Conservation (phyloP, 1,284 basidiomycete genomes). For the Trichosporon sp. region DNA sequence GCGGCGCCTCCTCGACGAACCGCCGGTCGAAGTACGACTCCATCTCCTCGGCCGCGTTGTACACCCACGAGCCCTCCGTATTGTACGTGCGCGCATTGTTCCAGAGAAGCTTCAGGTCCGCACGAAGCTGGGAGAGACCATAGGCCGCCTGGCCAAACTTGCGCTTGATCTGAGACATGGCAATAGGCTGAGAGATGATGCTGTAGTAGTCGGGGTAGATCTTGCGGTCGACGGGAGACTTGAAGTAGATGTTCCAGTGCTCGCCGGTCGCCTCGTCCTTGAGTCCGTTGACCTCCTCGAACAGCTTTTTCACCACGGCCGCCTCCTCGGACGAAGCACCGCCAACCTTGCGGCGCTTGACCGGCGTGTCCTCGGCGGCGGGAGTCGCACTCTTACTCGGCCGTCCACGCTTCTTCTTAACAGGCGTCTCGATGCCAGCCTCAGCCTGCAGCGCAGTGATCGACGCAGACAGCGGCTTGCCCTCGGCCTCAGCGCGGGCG, state of each 20-base stretch:
- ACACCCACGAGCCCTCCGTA: slow-evolving; percentile 73
- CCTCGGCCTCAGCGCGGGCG: slow-evolving; percentile 49
- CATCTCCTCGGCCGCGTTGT: slow-evolving; percentile 89
- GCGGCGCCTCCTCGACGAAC: slow-evolving; percentile 43
- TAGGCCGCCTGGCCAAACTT: slow-evolving; percentile 77
- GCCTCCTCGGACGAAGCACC: slow-evolving; percentile 29
- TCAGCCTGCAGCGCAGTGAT: slow-evolving; percentile 38
- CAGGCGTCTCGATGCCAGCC: slow-evolving; percentile 28
- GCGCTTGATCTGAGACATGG: slow-evolving; percentile 83
- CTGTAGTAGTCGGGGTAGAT: slow-evolving; percentile 91
- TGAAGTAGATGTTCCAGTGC: slow-evolving; percentile 80
- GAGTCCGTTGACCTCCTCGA: slow-evolving; percentile 60
- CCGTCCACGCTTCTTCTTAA: slow-evolving; percentile 52
- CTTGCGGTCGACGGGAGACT: slow-evolving; percentile 74
- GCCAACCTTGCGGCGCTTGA: slow-evolving; percentile 49
- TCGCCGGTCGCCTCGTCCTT: slow-evolving; percentile 63
- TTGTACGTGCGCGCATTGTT: slow-evolving; percentile 89
- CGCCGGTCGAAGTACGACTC: slow-evolving; percentile 76
- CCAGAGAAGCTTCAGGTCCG: slow-evolving; percentile 87
- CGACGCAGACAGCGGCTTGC: slow-evolving; percentile 45
- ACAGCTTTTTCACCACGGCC: slow-evolving; percentile 59
- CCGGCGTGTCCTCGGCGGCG: slow-evolving; percentile 49
- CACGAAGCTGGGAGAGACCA: slow-evolving; percentile 70
- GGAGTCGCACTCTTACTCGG: slow-evolving; percentile 49
- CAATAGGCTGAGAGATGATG: slow-evolving; percentile 73